These are phyloP conservation scores for Cystofilobasidium macerans DNA, from an alignment of 768 basidiomycete species.

Conservation along the genomic window DNA sequence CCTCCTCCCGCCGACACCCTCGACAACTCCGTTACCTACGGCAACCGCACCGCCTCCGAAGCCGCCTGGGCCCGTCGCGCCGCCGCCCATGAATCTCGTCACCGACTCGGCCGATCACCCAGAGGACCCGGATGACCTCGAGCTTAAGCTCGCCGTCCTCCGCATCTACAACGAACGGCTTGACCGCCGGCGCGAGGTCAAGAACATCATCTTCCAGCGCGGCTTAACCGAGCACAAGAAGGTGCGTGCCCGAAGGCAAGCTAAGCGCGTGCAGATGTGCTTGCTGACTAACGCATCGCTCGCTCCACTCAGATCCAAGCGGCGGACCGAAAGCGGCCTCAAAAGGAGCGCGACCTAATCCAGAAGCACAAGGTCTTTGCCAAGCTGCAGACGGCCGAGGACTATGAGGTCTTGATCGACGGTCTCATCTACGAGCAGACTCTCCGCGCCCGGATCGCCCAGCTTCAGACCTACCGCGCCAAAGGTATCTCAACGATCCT, in stretches of 20 bases:
- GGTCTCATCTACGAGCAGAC: conserved; percentile 84
- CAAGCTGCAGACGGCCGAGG: conserved; percentile 75
- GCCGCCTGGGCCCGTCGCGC: background rate
- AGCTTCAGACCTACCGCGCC: conserved; percentile 79
- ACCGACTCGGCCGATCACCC: conserved; percentile 23
- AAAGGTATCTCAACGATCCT: conserved; percentile 69
- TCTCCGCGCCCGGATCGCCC: conserved; percentile 75
- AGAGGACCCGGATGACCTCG: conserved; percentile 70
- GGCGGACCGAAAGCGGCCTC: conserved; percentile 74
- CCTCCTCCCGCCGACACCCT: background rate
- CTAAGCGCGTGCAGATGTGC: background rate
- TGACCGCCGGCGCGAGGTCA: conserved; percentile 70
- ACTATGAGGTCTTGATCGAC: conserved; percentile 76
- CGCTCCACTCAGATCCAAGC: conserved; percentile 60
- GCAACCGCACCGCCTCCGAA: background rate
- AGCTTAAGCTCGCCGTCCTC: conserved; percentile 75
- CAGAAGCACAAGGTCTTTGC: conserved; percentile 84
- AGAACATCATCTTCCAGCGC: conserved; percentile 81
- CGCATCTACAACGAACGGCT: conserved; percentile 86
- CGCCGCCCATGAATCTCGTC: conserved; percentile 9
- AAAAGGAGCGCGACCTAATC: conserved; percentile 83
- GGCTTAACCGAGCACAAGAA: conserved; percentile 89
- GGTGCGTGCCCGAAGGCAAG: conserved; percentile 45
- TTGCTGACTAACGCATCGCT: background rate
- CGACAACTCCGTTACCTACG: no score